These are phyloP conservation scores for Ophiostoma sp. DNA, from an alignment of 2,329 filamentous ascomycete genomes.

Conservation along the genomic window DNA sequence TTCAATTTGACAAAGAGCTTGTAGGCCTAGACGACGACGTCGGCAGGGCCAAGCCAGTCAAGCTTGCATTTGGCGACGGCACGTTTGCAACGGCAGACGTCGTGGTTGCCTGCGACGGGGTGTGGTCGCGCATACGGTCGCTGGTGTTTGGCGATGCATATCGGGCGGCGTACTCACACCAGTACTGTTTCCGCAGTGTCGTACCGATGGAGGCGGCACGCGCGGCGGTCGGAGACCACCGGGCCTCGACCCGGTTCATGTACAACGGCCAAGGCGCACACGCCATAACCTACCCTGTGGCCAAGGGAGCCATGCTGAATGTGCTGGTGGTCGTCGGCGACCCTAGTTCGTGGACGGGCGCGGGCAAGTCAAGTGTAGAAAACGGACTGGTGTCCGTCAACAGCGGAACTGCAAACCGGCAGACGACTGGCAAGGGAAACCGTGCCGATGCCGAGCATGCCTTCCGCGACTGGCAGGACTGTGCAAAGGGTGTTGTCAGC, in stretches of 20 bases:
- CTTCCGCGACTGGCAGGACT: conserved; percentile 40
- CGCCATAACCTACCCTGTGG: conserved; percentile 57
- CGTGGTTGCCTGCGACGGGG: conserved; percentile 60
- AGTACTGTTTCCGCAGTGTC: conserved; percentile 58
- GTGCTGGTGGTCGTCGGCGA: conserved; percentile 45
- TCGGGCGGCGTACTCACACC: conserved; percentile 47
- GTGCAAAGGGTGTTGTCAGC: conserved; percentile 36
- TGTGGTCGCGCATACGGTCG: conserved; percentile 52
- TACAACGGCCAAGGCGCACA: conserved; percentile 55
- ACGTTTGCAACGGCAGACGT: conserved; percentile 33
- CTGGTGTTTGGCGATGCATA: conserved; percentile 47
- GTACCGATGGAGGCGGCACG: conserved; percentile 55
- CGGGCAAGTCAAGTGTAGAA: neutral
- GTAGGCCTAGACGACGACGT: conserved; percentile 31
- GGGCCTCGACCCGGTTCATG: conserved; percentile 48
- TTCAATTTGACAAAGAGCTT: conserved; percentile 36
- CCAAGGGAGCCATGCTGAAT: conserved; percentile 52
- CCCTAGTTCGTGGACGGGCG: conserved; percentile 35
- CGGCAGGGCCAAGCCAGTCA: neutral
- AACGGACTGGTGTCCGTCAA: neutral
- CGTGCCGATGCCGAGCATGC: conserved; percentile 39
- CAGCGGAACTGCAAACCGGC: conserved; percentile 30
- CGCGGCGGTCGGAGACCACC: conserved; percentile 45
- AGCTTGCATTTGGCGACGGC: conserved; percentile 35
- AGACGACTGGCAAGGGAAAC: conserved; percentile 36